Evolutionary conservation across 2,329 filamentous ascomycete species (phyloP), one percentile per base, ranked within the genome.

Genomic region (Trichoderma atroviride): DNA sequence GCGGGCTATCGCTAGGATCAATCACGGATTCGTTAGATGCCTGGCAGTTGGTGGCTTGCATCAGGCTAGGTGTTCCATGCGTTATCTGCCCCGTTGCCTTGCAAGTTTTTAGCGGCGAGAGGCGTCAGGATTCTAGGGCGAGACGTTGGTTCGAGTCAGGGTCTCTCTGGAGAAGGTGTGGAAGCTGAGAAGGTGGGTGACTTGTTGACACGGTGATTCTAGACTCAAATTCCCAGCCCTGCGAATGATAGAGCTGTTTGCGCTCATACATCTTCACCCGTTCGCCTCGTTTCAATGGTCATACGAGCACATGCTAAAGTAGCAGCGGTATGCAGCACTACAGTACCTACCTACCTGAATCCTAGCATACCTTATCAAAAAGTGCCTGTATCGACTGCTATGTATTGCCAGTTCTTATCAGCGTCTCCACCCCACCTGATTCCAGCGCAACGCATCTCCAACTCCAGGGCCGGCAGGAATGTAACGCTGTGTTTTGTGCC

Each of bases 351-450:
- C 22, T 10, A 24, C 22, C 27, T 53, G 50, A 40, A 40, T 40
- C 37, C 37, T 40, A 19, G 37, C 37, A 40, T 55, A n/a, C 27
- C 3, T 3, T 29, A 55, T 27, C 52, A 55, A n/a, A 19, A 43
- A 19, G 52, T 55, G 52, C 52, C 24, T 27, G 22, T 55, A 43
- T n/a, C 40, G 16, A 19, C 52, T 55, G 24, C 52, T 13, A n/a
- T n/a, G n/a, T n/a, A 1, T 19, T 43, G 40, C 62, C 53, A 40
- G 14, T 43, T 43, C 64, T 67, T 67, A 67, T 67, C 64, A 50
- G 55, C 29, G 64, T 37, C 55, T 58, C 64, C 64, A 67, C 64
- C 29, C 64, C 64, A 59, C 64, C 64, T 52, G 40, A 50, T 67
- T 52, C 64, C 64, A 59, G 64, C 64, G 64, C 40, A 43, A 22